Base-by-base conservation (phyloP, 805 yeast genomes). In the Kregervanrija fluxuum region DNA sequence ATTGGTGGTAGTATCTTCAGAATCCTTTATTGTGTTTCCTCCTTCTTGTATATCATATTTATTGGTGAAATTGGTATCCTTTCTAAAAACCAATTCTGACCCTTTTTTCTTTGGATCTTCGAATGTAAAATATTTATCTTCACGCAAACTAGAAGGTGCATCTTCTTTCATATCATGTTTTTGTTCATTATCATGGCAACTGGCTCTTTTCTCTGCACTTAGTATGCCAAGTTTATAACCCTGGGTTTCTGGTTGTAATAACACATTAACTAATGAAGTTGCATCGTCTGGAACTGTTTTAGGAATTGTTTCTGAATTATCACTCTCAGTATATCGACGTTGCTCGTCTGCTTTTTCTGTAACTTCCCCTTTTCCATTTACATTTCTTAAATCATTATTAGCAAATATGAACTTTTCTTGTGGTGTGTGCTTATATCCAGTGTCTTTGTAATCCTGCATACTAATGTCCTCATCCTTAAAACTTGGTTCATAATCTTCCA, bases 381-480 rank as follows among this genome's bases (percentile, higher is more conserved):
- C 28, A 22, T 5, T 5, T 22, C 28, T 11, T 6, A n/a, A 11
- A 8, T 32, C 11, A 13, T 32, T 16, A 9, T 34, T 15, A n/a
- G 8, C 6, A 32, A 11, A 30, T 11, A 11, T 16, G 13, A 28
- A 34, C 9, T 35, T 28, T 14, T 10, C 34, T 31, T 22, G 15
- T 12, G 13, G n/a, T 10, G 13, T 15, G 16, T 33, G 11, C 11
- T 13, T 32, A n/a, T 30, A 8, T 1, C 40, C 44, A 31, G 16
- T 22, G 4, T 37, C 42, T 5, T 36, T 46, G n/a, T 37, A 45
- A 31, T 48, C 52, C 8, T 36, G 14, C 52, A 48, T 48, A 13
- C 47, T 49, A 2, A 51, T 16, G 35, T 55, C 59, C 16, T 49
- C 51, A 39, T 44, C 51, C 13, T 34, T 15, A 34, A n/a, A n/a